These are phyloP conservation scores for Psilocybe sp. DNA, from an alignment of 768 basidiomycete species.

Conservation along the genomic window DNA sequence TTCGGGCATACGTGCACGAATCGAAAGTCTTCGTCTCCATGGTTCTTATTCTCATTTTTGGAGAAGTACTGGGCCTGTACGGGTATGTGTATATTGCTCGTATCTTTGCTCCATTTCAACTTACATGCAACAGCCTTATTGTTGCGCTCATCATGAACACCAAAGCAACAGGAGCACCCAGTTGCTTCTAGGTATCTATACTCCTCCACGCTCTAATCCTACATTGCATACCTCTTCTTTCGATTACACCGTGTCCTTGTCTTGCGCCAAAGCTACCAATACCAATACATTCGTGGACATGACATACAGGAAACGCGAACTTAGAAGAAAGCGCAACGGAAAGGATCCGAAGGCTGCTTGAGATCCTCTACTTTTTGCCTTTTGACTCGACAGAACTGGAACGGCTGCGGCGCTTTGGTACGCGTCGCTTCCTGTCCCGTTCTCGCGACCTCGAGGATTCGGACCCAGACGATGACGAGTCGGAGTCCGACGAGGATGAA, in stretches of 20 bases:
- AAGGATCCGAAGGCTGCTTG: neutral
- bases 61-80: constrained; percentile 87
- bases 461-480: constrained; percentile 34
- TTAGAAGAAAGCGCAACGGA: neutral
- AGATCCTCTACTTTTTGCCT: constrained; percentile 3
- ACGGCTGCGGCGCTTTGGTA: constrained; percentile 17
- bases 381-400: constrained; percentile 19
- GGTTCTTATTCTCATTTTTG: constrained; percentile 94
- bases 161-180: constrained; percentile 46
- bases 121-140: constrained; percentile 52
- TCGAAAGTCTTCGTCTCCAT: constrained; percentile 90
- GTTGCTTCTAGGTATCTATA: constrained; percentile 20
- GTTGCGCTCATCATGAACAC: constrained; percentile 94
- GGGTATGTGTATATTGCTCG: constrained; percentile 44
- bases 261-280: too few species aligned
- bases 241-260: too few species aligned
- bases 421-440: constrained; percentile 23
- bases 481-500: constrained; percentile 32
- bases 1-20: constrained; percentile 89
- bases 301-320: neutral
- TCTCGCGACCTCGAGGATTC: constrained; percentile 39
- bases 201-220: too few species aligned
- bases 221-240: too few species aligned
- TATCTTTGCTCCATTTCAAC: neutral
- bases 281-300: neutral